phyloP scores from a whole-genome alignment of 345 rosid genomes.

The Populus euphratica region DNA sequence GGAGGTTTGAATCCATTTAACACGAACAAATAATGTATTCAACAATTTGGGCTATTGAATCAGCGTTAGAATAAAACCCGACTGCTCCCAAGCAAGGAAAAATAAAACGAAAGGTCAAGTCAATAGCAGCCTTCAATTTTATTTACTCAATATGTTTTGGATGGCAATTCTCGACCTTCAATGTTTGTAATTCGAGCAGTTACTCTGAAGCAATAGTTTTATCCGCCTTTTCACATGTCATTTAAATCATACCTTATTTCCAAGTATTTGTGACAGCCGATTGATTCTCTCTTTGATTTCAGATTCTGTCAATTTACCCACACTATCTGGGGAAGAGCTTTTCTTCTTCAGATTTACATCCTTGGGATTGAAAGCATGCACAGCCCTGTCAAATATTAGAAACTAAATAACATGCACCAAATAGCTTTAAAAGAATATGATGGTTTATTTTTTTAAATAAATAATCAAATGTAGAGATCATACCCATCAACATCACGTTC shows the following conservation, averaged over 20 bases:
- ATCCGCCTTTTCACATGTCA: neutral
- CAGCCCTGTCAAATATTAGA: constrained; percentile 46
- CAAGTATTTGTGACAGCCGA: constrained; percentile 46
- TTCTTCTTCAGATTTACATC: constrained; percentile 52
- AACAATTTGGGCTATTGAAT: neutral
- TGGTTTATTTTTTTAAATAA: neutral
- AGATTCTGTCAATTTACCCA: constrained; percentile 57
- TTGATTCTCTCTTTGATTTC: constrained; percentile 64
- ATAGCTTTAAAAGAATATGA: neutral
- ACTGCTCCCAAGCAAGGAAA: neutral
- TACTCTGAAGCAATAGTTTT: neutral
- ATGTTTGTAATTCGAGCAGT: neutral
- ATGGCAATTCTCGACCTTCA: neutral
- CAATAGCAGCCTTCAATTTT: neutral
- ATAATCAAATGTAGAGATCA: constrained; percentile 8
- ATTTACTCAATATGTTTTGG: neutral
- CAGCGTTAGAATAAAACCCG: neutral
- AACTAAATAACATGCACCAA: neutral
- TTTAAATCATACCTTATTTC: constrained; percentile 57
- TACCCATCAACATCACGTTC: constrained; percentile 64
- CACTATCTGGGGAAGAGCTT: constrained; percentile 44
- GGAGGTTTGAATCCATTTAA: neutral
- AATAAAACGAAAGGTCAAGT: neutral
- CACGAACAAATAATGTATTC: neutral
- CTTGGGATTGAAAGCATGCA: constrained; percentile 80